Base-by-base conservation (phyloP, 306 rosid species). In the Urtica urens region DNA sequence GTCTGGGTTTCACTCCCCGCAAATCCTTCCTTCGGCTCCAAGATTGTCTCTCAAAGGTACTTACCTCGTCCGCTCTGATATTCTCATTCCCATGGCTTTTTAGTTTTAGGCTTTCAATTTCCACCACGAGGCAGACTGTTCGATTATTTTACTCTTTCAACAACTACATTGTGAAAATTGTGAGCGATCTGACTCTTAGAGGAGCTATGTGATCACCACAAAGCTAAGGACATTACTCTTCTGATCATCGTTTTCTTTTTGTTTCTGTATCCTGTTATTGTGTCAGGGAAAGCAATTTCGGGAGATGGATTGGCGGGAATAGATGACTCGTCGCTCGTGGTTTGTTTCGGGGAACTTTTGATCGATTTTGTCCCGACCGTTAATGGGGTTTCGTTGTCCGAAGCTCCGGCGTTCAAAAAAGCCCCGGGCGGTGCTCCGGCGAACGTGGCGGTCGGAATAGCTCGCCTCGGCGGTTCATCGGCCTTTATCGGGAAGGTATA, bases 341-440 rank as follows among this genome's bases (percentile, higher is more conserved):
- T 90, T 63, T 81, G 92, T 65, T 90, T 90, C 22, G 97, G 95
- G 42, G 97, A 90, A 79, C 59, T 90, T 90, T 82, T 90, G 57
- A 84, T 90, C 72, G 97, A 90, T 72, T 84, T 90, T 21, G 97
- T 90, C 62, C 97, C 97, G 39, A 84, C 92, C 22, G 25, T 23
- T 17, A 90, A 2, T 42, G 97, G 97, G 38, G 59, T 90, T 55
- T 76, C 97, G 55, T 71, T 90, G 77, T 86, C 95, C 24, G 97
- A 84, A 46, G 78, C 92, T 28, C 84, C 95, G 58, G 97, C 92
- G 2, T 90, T 84, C 64, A 74, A 90, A 59, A 90, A 90, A 67
- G 97, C 97, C 64, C 76, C 97, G 9, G 97, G 96, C 19, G 96
- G 96, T 49, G 96, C 95, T 53, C 97, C 95, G 63, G 97, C 97